phyloP scores from a whole-genome alignment of 2,329 filamentous ascomycete genomes.

The Bretziella fagacearum region DNA sequence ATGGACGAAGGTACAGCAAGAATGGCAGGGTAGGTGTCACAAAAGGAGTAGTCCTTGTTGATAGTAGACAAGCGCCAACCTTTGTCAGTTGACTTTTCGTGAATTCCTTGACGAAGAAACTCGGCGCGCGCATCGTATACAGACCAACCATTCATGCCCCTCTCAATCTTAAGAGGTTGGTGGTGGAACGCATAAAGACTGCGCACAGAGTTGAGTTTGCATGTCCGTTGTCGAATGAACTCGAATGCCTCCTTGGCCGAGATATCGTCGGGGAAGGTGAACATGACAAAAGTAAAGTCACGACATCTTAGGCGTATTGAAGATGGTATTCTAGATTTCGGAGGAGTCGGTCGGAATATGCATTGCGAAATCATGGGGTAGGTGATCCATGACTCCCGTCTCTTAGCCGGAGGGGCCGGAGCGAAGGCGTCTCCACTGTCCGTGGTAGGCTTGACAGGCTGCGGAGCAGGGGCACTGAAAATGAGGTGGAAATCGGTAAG shows the following conservation, averaged over 20 bases:
- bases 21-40: slow-evolving; percentile 75
- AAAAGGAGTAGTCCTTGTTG: slow-evolving; percentile 80
- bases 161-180: slow-evolving; percentile 55
- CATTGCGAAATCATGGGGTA: slow-evolving; percentile 83
- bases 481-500: slow-evolving; percentile 46
- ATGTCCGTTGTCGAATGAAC: slow-evolving; percentile 64
- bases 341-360: slow-evolving; percentile 55
- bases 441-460: slow-evolving; percentile 19
- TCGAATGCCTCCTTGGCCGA: slow-evolving; percentile 75
- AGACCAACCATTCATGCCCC: slow-evolving; percentile 60
- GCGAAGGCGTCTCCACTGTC: slow-evolving; percentile 15
- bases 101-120: slow-evolving; percentile 75
- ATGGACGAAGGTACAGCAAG: slow-evolving; percentile 75
- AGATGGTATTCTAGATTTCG: slow-evolving; percentile 51
- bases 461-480: slow-evolving; percentile 29
- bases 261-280: slow-evolving; percentile 63
- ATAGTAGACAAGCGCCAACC: slow-evolving; percentile 84
- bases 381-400: slow-evolving; percentile 73
- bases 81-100: slow-evolving; percentile 55
- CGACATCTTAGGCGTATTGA: slow-evolving; percentile 77
- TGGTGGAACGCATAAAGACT: slow-evolving; percentile 86
- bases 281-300: slow-evolving; percentile 85
- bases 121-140: slow-evolving; percentile 75
- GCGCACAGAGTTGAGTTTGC: slow-evolving; percentile 65
- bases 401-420: slow-evolving; percentile 19